These are phyloP conservation scores for Cordia subcordata DNA, from an alignment of 257 asterid genomes.

Conservation along the genomic window DNA sequence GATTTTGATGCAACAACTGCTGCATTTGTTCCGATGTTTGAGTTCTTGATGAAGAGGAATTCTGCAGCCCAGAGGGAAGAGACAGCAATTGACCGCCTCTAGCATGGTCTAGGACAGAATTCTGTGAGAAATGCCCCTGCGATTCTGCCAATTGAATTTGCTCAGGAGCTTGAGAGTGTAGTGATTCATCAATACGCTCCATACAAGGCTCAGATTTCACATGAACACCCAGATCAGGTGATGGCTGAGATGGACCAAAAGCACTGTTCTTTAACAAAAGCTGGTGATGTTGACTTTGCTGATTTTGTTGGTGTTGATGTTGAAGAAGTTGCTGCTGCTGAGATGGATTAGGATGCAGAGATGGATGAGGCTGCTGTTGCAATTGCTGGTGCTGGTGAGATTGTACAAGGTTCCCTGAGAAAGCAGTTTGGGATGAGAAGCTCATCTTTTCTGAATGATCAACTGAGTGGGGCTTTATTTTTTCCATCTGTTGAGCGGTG, in stretches of 20 bases:
- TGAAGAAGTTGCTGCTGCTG: slow-evolving; percentile 38
- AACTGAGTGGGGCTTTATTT: slow-evolving; percentile 39
- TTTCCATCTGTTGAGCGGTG: slow-evolving; percentile 47
- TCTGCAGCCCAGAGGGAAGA: slow-evolving; percentile 44
- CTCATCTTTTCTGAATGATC: slow-evolving; percentile 49
- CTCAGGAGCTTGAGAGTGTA: slow-evolving; percentile 50
- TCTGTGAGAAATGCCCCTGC: slow-evolving; percentile 54
- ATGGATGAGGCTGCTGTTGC: slow-evolving; percentile 55
- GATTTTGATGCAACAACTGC: slow-evolving; percentile 46
- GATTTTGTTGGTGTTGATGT: slow-evolving; percentile 50
- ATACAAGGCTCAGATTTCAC: slow-evolving; percentile 45
- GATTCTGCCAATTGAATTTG: slow-evolving; percentile 52
- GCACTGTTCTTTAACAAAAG: slow-evolving; percentile 43
- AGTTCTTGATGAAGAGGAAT: slow-evolving; percentile 33
- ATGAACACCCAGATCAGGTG: slow-evolving; percentile 47
- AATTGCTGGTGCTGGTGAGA: slow-evolving; percentile 54
- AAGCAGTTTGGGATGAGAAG: slow-evolving; percentile 45
- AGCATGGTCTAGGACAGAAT: slow-evolving; percentile 40
- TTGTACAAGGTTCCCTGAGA: slow-evolving; percentile 41
- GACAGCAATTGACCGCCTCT: slow-evolving; percentile 45
- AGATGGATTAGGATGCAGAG: too few relatives aligned
- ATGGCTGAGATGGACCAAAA: slow-evolving; percentile 46
- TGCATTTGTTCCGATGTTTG: slow-evolving; percentile 62
- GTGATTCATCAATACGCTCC: slow-evolving; percentile 45
- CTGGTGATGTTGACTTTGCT: slow-evolving; percentile 56